Evolutionary conservation across 1,139 yeast species (phyloP).

Genomic region (Yamadazyma blattariae): DNA sequence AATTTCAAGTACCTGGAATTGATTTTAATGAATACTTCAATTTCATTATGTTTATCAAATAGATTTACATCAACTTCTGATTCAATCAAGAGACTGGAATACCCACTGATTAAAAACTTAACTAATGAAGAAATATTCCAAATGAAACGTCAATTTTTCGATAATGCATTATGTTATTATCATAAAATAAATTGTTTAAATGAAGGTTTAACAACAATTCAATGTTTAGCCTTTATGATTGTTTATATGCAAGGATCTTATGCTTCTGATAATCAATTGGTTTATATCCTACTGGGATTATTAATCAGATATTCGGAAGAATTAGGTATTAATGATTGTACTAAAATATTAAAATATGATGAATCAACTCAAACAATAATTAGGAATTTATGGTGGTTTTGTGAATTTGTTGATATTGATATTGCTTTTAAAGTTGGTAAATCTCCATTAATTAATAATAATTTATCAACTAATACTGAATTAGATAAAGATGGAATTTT

Average conservation of each 20-base stretch:
- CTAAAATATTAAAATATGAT: conserved; percentile 35
- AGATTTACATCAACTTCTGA: conserved; percentile 17
- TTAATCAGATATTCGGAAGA: conserved; percentile 61
- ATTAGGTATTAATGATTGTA: conserved; percentile 57
- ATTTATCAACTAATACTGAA: conserved; percentile 23
- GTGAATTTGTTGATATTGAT: conserved; percentile 54
- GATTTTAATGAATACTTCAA: conserved; percentile 25
- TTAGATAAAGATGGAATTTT: neutral
- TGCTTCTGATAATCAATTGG: conserved; percentile 36
- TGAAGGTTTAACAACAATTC: conserved; percentile 51
- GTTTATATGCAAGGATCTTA: conserved; percentile 42
- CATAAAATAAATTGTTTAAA: conserved; percentile 44
- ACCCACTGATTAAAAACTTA: conserved; percentile 6
- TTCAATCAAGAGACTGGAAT: conserved; percentile 6
- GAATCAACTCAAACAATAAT: conserved; percentile 27
- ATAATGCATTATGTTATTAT: conserved; percentile 45
- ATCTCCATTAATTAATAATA: conserved; percentile 50
- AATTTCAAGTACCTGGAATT: conserved; percentile 27
- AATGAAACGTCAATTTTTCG: conserved; percentile 24
- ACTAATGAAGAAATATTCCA: conserved; percentile 12
- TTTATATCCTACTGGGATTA: conserved; percentile 43
- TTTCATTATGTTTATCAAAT: conserved; percentile 26
- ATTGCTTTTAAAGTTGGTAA: conserved; percentile 53
- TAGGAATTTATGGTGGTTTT: conserved; percentile 52
- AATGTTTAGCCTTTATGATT: conserved; percentile 45